Evolutionary conservation across 176 grass and related monocot species (phyloP), one percentile per base, ranked within the genome.

Genomic region (Ensete ventricosum): DNA sequence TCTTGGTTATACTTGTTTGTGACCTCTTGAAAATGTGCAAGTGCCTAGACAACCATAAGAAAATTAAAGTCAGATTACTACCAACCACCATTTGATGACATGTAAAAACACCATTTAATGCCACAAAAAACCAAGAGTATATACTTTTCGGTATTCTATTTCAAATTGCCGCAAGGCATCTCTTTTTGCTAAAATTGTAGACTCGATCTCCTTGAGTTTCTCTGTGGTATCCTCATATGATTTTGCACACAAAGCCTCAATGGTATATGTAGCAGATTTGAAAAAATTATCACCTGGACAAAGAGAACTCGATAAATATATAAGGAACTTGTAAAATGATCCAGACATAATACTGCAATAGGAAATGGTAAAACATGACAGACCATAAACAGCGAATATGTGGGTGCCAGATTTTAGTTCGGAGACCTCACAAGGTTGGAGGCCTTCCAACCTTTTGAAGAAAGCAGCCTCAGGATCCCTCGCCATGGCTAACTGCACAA

Each of bases 381-480:
- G 34, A 70, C 67, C 67, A 70, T 70, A 70, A 51, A 70, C 67
- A 52, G 67, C 67, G 21, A 74, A 74, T 74, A 94, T 89, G 88
- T 94, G 90, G 72, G 88, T 91, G 81, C 95, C 88, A 84, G 88
- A 76, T 87, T 89, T 94, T 50, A 98, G 75, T 78, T 88, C 73
- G 19, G 88, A 94, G 74, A 94, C 81, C 83, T 98, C 95, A 1
- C 95, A 98, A 48, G 95, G 95, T 81, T 98, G 95, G 65, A 98
- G 95, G 50, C 95, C 95, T 87, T 98, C 95, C 86, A 98, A 82
- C 85, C 82, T 93, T 85, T 98, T 98, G 62, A 98, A 98, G 76
- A 98, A 98, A 54, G 95, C 88, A 83, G 95, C 86, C 76, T 98
- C 95, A 66, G 95, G 95, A 87, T 98, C 95, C 84, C 94, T 98